Percentiles rank a stretch among this genome's conserved stretches.
phyloP scores from a whole-genome alignment of 129 eudicot species.

The Rutidosis leptorrhynchoides region DNA sequence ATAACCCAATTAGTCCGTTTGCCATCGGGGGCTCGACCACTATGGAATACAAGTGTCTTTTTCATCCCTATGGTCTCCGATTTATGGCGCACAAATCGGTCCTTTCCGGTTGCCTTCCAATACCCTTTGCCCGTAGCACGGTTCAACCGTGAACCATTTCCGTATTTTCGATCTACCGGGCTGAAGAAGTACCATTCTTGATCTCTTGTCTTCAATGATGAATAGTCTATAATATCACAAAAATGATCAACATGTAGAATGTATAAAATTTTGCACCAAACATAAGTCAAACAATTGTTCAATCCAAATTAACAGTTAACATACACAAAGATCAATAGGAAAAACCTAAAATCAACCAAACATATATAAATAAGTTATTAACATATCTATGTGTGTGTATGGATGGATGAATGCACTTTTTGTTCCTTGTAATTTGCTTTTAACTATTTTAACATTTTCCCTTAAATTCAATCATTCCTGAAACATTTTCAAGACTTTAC shows the following conservation, averaged over 20 bases:
- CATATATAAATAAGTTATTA: not conserved
- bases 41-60: slow-evolving; percentile 79
- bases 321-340: not conserved
- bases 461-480: not conserved
- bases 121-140: slow-evolving; percentile 80
- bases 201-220: slow-evolving; percentile 72
- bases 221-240: slow-evolving; percentile 40
- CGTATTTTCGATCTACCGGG: slow-evolving; percentile 72
- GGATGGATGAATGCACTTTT: not conserved
- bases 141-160: slow-evolving; percentile 68
- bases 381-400: not conserved
- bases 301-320: not conserved
- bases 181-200: slow-evolving; percentile 87
- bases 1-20: slow-evolving; percentile 86
- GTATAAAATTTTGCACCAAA: not conserved
- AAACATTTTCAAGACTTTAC: not conserved
- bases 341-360: not conserved
- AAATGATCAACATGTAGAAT: not conserved
- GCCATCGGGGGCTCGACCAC: slow-evolving; percentile 90
- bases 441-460: not conserved
- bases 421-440: not conserved
- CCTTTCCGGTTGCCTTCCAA: slow-evolving; percentile 89
- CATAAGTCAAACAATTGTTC: not conserved
- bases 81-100: slow-evolving; percentile 61
- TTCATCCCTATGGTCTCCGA: slow-evolving; percentile 70